Conservation (phyloP, 805 yeast genomes). For the Yarrowia divulgata region DNA sequence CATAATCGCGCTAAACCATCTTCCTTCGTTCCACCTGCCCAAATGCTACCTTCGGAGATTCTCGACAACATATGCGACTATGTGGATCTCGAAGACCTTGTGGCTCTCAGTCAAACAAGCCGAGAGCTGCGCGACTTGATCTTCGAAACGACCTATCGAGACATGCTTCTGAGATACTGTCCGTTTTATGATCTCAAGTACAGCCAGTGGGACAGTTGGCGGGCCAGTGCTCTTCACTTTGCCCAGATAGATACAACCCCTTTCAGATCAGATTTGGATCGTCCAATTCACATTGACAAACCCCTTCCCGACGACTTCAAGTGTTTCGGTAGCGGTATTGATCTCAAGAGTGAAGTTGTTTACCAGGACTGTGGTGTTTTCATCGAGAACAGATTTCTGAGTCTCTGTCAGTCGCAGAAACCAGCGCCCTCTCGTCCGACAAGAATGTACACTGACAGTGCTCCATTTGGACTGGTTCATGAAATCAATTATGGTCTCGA, state of each 20-base stretch:
- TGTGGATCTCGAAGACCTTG: background rate
- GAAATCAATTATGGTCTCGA: background rate
- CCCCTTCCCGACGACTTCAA: slow-evolving; percentile 6
- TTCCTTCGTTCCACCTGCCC: background rate
- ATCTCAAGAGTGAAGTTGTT: background rate
- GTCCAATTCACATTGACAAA: background rate
- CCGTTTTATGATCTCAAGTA: background rate
- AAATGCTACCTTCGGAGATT: background rate
- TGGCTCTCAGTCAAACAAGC: background rate
- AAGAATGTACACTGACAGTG: background rate
- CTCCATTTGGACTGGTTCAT: background rate
- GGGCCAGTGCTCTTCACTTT: background rate
- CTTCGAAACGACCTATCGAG: background rate
- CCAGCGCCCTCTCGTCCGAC: background rate
- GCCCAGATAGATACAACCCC: background rate
- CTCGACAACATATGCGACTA: background rate
- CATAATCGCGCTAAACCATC: background rate
- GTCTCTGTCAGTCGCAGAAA: background rate
- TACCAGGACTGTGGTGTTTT: background rate
- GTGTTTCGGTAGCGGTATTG: background rate
- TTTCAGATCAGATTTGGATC: background rate
- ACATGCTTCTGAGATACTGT: background rate
- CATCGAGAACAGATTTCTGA: background rate
- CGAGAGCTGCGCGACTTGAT: background rate
- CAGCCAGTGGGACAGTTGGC: slow-evolving; percentile 11